These are phyloP conservation scores for Neurospora sp. DNA, from an alignment of 495 filamentous ascomycete species.

Conservation along the genomic window DNA sequence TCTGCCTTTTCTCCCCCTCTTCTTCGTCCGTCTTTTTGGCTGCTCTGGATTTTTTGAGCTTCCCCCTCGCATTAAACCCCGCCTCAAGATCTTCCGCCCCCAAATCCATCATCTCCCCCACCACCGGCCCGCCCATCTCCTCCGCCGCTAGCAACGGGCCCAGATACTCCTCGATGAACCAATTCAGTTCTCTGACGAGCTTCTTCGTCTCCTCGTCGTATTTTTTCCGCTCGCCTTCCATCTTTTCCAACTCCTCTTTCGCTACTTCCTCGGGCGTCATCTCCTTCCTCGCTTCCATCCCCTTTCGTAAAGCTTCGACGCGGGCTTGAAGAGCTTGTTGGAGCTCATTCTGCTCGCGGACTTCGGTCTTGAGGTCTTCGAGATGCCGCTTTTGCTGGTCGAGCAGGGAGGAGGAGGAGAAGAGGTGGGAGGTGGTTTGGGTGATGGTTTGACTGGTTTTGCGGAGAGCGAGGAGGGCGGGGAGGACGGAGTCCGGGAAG, in stretches of 20 bases:
- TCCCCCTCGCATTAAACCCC: slow-evolving; percentile 65
- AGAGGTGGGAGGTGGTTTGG: slow-evolving; percentile 51
- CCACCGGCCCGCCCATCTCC: slow-evolving; percentile 74
- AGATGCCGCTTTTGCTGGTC: slow-evolving; percentile 42
- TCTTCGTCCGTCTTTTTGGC: slow-evolving; percentile 11
- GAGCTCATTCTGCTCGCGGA: slow-evolving; percentile 55
- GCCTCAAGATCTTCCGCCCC: slow-evolving; percentile 46
- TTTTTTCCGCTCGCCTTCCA: slow-evolving; percentile 32
- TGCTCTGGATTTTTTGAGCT: slow-evolving; percentile 50
- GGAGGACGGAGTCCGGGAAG: slow-evolving; percentile 53
- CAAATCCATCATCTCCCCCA: slow-evolving; percentile 61
- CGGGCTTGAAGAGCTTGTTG: slow-evolving; percentile 37
- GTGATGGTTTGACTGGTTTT: slow-evolving; percentile 51
- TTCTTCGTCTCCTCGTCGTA: slow-evolving; percentile 46
- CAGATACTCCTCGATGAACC: slow-evolving; percentile 65
- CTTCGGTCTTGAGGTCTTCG: slow-evolving; percentile 47
- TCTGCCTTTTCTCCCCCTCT: slow-evolving; percentile 45
- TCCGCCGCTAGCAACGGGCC: slow-evolving; percentile 78
- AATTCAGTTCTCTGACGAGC: slow-evolving; percentile 52
- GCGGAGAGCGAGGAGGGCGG: slow-evolving; percentile 59
- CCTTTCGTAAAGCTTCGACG: slow-evolving; percentile 42
- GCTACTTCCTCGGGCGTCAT: slow-evolving; percentile 47
- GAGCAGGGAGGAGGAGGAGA: slow-evolving; percentile 44
- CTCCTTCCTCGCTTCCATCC: slow-evolving; percentile 45
- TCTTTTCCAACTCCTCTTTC: slow-evolving; percentile 46